Evolutionary conservation across 306 rosid genomes (phyloP), one percentile per base, ranked within the genome.

Genomic region (Lathyrus aphaca): DNA sequence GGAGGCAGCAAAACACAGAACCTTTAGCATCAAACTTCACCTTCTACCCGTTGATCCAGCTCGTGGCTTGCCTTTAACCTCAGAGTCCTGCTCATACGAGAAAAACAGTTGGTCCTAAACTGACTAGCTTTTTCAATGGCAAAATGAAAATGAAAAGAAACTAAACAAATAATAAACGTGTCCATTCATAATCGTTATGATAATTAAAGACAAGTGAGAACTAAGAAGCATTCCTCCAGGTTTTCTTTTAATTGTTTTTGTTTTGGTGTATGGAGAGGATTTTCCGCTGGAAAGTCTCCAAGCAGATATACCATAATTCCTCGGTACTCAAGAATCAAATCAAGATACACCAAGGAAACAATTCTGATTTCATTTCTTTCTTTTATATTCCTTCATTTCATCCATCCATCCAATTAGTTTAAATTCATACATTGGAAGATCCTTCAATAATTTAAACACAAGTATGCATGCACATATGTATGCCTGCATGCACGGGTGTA

Each of bases 41-140:
- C 78, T 83, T 74, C 82, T 80, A 35, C 79, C 80, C 1, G 80
- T 65, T 55, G 80, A 37, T 64, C 66, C 78, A 69, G 72, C 44
- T 30, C 71, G 57, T 42, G 86, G 84, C 84, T 79, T 83, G 15
- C 84, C 70, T 68, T 83, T 79, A 75, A 83, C 82, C 72, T 79
- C 87, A 29, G 80, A 4, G 10, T 83, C 82, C 84, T 83, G 80
- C 18, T 37, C 74, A 71, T 29, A 29, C 5, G 65, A 49, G 38
- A 54, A 51, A 78, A 66, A 39, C 30, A 10, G 42, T 71, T 38
- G 62, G 37, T 38, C 59, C 53, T 51, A 45, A 12, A 59, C 16
- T 72, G 77, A 64, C 16, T 57, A 16, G 37, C 29, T 25, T 51
- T 21, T 44, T 30, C 39, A 59, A 59, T 10, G 38, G 9, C 6